Conservation (phyloP, 768 basidiomycete species). For the Russula olivacea region DNA sequence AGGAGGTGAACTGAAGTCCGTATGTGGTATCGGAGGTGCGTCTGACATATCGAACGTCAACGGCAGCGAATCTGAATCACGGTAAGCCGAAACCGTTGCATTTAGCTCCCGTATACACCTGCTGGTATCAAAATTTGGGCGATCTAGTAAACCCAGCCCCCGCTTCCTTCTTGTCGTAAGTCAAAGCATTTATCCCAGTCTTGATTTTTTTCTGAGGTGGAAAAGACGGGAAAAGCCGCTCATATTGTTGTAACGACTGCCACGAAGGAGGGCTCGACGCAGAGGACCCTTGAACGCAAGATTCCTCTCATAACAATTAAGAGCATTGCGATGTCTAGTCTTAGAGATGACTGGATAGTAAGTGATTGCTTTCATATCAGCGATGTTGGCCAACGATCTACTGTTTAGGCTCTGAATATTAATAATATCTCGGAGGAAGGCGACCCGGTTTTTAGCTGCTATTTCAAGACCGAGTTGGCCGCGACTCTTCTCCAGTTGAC, state of each 20-base stretch:
- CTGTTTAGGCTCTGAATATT: constrained; percentile 63
- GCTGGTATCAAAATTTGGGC: constrained; percentile 74
- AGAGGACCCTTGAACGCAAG: constrained; percentile 72
- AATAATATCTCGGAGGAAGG: constrained; percentile 79
- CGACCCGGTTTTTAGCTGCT: constrained; percentile 84
- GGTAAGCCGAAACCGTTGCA: constrained; percentile 66
- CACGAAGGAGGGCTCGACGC: constrained; percentile 51
- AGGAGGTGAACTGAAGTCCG: constrained; percentile 66
- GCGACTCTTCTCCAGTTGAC: constrained; percentile 78
- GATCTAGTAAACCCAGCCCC: constrained; percentile 89
- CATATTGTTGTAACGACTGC: constrained; percentile 61
- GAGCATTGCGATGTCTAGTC: constrained; percentile 76
- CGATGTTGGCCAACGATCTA: not conserved
- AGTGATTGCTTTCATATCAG: constrained; percentile 24
- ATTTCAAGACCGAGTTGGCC: constrained; percentile 93
- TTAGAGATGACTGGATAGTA: constrained; percentile 95
- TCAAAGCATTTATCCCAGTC: constrained; percentile 14
- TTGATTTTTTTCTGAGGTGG: not conserved
- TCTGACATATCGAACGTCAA: not conserved
- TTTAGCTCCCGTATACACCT: constrained; percentile 82
- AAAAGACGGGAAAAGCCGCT: constrained; percentile 78
- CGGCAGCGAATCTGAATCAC: not conserved
- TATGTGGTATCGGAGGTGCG: constrained; percentile 72
- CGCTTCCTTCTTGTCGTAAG: constrained; percentile 86
- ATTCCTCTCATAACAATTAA: constrained; percentile 85